Conservation (phyloP, 805 yeast species). For the Lachancea lanzarotensis region DNA sequence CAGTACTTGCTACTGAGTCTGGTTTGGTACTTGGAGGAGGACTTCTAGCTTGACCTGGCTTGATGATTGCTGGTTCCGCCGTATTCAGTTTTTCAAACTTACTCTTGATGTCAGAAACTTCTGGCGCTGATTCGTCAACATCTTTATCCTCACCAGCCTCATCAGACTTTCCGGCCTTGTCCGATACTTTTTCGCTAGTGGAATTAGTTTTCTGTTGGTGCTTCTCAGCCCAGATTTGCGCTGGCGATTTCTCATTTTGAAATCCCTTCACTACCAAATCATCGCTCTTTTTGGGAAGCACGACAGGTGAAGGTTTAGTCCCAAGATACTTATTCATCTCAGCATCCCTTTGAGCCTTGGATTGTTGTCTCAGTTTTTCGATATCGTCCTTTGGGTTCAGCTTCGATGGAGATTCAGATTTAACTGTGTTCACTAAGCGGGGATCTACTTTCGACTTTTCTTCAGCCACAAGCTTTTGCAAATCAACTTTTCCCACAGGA, state of each 20-base stretch:
- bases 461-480: constrained; percentile 38
- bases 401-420: constrained; percentile 15
- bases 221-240: constrained; percentile 92
- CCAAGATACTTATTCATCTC: constrained; percentile 33
- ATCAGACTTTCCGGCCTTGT: constrained; percentile 23
- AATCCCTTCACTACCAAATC: constrained; percentile 52
- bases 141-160: constrained; percentile 20
- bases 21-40: constrained; percentile 16
- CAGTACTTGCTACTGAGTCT: constrained; percentile 13
- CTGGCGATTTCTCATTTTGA: constrained; percentile 81
- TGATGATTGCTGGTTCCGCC: constrained; percentile 25
- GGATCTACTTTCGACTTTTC: constrained; percentile 40
- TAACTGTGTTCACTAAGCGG: constrained; percentile 30
- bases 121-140: constrained; percentile 18
- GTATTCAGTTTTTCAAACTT: constrained; percentile 32
- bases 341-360: constrained; percentile 31
- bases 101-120: constrained; percentile 33
- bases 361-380: constrained; percentile 32
- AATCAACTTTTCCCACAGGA: constrained; percentile 57
- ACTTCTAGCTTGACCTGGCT: constrained; percentile 17
- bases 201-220: constrained; percentile 35
- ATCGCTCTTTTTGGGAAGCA: constrained; percentile 16
- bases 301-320: constrained; percentile 29
- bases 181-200: neutral
- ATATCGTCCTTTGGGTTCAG: constrained; percentile 29